Evolutionary conservation across 306 rosid species (phyloP), one percentile per base, ranked within the genome.

Genomic region (Gillenia trifoliata): DNA sequence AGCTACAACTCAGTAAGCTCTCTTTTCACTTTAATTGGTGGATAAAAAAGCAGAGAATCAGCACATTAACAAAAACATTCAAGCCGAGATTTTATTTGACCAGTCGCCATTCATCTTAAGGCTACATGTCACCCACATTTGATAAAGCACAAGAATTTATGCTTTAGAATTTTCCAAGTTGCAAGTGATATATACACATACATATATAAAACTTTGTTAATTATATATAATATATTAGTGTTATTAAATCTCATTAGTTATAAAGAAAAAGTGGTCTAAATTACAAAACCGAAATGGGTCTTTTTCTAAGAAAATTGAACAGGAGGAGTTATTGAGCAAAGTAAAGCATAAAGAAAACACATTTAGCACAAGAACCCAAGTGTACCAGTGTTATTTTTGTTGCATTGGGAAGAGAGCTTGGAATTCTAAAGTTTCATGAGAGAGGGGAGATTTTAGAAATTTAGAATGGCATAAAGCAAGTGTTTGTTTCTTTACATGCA

Each of bases 381-480:
- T 63, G 54, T 6, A 5, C 36, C 52, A 56, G 40, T 81, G 84
- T 72, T 72, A 45, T 74, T 83, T 84, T 88, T 79, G 87, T 72
- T 86, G 80, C 89, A 77, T 91, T 72, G 96, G 96, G 88, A 88
- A 86, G 80, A 66, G 92, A 87, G 97, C 92, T 89, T 91, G 92
- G 97, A 94, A 90, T 90, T 88, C 89, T 86, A 92, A 90, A 88
- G 99, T 72, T 55, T 8, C 8, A n/a, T 8, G 31, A 61, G 74
- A 50, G 76, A 66, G 82, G 56, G 78, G 85, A 87, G 88, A 90
- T 91, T 88, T 87, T 79, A 77, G 84, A 83, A 86, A 84, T 7
- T 52, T 15, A 19, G 10, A 19, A 16, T 11, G 81, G 88, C 85
- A 84, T 84, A 94, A 91, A 90, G 99, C 86, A 92, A 81, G 86